A percentile compares a stretch with the other conserved stretches of the same genome.
These are phyloP conservation scores for Metschnikowia reukaufii DNA, from an alignment of 805 yeast species.

Conservation along the genomic window DNA sequence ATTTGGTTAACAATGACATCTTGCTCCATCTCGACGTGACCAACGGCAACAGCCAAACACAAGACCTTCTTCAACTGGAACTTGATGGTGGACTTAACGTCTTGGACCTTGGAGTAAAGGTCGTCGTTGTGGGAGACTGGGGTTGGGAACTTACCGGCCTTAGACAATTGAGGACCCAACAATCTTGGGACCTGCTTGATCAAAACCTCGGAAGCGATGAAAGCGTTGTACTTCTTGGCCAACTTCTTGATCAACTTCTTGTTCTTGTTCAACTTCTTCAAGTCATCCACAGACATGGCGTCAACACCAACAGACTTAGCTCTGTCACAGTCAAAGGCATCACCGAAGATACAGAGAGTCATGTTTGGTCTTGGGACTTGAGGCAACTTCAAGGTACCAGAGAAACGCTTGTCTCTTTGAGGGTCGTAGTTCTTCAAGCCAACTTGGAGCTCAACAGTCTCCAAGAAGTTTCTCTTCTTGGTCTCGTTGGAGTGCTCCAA, in stretches of 20 bases:
- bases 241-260: conserved; percentile 99
- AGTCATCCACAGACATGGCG: conserved; percentile 99
- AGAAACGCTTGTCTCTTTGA: conserved; percentile 99
- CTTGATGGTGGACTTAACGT: conserved; percentile 99
- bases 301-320: conserved; percentile 99
- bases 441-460: conserved; percentile 99
- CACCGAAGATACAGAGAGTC: conserved; percentile 99
- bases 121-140: conserved; percentile 99
- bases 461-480: conserved; percentile 99
- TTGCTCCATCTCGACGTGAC: conserved; percentile 99
- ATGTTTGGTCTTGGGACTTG: conserved; percentile 99
- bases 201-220: conserved; percentile 98
- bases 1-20: conserved; percentile 95
- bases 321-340: conserved; percentile 99
- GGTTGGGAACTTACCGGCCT: conserved; percentile 99
- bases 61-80: conserved; percentile 99
- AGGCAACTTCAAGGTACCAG: conserved; percentile 98
- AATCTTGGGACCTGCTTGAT: conserved; percentile 99
- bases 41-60: conserved; percentile 99
- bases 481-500: conserved; percentile 87
- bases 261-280: conserved; percentile 99
- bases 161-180: conserved; percentile 99
- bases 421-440: conserved; percentile 99
- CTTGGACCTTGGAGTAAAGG: conserved; percentile 91
- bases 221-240: conserved; percentile 99